Conservation (phyloP, 192 early-diverging fungal species). For the Funneliformis geosporum region DNA sequence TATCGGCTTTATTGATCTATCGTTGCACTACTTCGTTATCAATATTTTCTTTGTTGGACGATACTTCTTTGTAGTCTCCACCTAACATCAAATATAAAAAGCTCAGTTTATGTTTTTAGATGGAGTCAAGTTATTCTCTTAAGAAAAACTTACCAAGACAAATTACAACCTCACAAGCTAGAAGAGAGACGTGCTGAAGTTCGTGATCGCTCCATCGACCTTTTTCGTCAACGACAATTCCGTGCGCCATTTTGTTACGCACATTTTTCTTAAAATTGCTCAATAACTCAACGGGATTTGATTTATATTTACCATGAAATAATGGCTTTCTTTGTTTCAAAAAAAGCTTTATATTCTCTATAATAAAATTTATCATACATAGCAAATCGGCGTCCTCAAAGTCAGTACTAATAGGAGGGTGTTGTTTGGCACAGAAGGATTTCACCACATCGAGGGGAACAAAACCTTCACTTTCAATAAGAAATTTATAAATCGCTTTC, state of each 20-base stretch:
- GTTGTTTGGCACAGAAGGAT: conserved; percentile 15
- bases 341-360: conserved; percentile 19
- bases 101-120: conserved; percentile 16
- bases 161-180: conserved; percentile 23
- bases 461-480: conserved; percentile 9
- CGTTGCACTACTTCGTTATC: conserved; percentile 1
- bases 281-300: conserved; percentile 9
- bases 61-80: conserved; percentile 24
- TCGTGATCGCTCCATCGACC: conserved; percentile 20
- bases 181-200: conserved; percentile 21
- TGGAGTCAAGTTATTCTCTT: conserved; percentile 24
- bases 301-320: conserved; percentile 22
- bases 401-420: too few species aligned
- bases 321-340: not conserved
- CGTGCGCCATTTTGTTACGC: conserved; percentile 24
- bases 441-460: conserved; percentile 8
- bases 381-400: conserved; percentile 26
- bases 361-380: conserved; percentile 25
- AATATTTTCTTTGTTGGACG: conserved; percentile 11
- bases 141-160: conserved; percentile 24
- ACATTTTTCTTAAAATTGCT: conserved; percentile 26
- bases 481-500: conserved; percentile 16
- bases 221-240: conserved; percentile 11
- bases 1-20: not conserved
- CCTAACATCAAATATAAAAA: conserved; percentile 28